Conservation (phyloP, 2,329 filamentous ascomycete genomes). For the Botrytis fragariae region DNA sequence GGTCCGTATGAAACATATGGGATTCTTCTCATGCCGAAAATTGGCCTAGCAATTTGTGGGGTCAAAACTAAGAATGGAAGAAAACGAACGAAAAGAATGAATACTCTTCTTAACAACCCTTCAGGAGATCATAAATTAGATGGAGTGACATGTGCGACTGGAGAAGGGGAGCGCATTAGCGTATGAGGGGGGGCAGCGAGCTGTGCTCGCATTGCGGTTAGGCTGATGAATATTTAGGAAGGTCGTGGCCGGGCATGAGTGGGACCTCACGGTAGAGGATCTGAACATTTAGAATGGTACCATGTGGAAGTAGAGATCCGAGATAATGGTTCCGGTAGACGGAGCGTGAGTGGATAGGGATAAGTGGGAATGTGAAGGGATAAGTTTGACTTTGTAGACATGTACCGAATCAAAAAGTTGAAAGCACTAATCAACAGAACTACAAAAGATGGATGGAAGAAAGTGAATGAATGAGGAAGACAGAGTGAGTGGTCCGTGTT, state of each 20-base stretch:
- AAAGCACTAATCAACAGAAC: neutral
- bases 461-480: neutral
- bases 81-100: neutral
- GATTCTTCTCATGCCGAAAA: neutral
- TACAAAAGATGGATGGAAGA: neutral
- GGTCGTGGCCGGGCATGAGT: neutral
- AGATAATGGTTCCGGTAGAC: neutral
- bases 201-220: neutral
- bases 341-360: neutral
- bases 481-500: slow-evolving; percentile 5
- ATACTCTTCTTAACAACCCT: neutral
- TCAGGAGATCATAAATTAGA: neutral
- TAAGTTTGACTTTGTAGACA: neutral
- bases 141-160: neutral
- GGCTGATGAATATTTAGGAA: neutral
- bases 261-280: neutral
- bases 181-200: neutral
- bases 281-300: neutral
- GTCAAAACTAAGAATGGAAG: neutral
- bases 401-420: neutral
- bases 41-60: neutral
- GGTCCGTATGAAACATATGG: neutral
- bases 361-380: neutral
- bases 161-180: neutral
- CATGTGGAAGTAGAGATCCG: neutral